Evolutionary conservation across 2,329 filamentous ascomycete genomes (phyloP).

Genomic region (Trichoderma sp.): DNA sequence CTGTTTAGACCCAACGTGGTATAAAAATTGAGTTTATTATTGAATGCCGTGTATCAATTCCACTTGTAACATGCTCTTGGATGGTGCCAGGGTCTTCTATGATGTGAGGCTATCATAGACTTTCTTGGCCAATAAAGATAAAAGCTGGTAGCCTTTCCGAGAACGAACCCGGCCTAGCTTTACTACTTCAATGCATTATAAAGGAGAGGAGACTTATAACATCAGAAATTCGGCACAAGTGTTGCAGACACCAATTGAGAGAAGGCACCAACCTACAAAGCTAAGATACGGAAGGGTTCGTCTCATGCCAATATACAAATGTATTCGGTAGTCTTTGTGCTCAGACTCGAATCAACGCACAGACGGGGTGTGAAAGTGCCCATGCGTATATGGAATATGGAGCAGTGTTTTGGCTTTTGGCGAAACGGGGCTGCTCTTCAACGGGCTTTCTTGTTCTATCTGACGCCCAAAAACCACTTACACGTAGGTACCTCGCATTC

Average conservation of each 20-base stretch:
- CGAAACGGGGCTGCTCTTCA: not conserved
- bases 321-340: not conserved
- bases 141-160: not conserved
- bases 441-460: not conserved
- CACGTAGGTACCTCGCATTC: not conserved
- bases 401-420: not conserved
- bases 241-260: not conserved
- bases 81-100: not conserved
- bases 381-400: not conserved
- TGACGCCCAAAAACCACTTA: not conserved
- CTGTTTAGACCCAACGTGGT: not conserved
- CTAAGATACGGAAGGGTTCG: not conserved
- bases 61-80: not conserved
- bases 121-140: not conserved
- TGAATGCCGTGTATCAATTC: not conserved
- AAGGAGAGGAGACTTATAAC: not conserved
- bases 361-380: not conserved
- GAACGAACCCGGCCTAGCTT: rapidly evolving
- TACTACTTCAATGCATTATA: not conserved
- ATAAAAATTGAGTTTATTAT: not conserved
- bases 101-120: not conserved
- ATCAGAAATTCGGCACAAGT: not conserved
- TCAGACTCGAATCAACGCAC: not conserved
- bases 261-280: not conserved
- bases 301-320: not conserved